Conservation (phyloP, 208 protist species). For the Acanthamoeba royreba region DNA sequence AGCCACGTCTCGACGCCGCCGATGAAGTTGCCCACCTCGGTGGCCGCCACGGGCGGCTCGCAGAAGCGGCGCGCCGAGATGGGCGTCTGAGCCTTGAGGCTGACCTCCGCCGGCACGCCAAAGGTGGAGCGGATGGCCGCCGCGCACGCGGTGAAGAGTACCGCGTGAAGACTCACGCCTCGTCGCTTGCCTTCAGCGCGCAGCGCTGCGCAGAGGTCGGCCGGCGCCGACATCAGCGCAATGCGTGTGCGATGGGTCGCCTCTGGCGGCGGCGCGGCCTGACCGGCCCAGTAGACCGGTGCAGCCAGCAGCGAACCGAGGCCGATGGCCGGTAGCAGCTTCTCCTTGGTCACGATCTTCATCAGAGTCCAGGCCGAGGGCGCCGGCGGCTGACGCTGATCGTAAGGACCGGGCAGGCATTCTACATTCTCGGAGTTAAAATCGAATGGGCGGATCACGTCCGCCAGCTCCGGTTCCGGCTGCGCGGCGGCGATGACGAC, state of each 20-base stretch:
- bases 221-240: not conserved
- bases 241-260: not conserved
- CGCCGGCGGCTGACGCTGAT: not conserved
- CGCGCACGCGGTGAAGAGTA: not conserved
- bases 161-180: not conserved
- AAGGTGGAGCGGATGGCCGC: not conserved
- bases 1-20: not conserved
- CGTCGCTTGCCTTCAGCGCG: not conserved
- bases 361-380: not conserved
- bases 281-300: not conserved
- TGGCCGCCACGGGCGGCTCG: not conserved
- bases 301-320: not conserved
- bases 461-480: not conserved
- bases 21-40: slow-evolving; percentile 9
- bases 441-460: not conserved
- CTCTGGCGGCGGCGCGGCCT: not conserved
- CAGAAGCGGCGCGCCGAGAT: slow-evolving; percentile 8
- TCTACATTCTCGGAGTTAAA: not conserved
- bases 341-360: not conserved
- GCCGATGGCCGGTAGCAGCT: not conserved
- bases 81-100: not conserved
- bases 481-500: not conserved
- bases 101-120: not conserved
- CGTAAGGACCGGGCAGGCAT: not conserved
- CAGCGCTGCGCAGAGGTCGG: not conserved